A percentile compares a stretch with the other conserved stretches of the same genome.
phyloP scores from a whole-genome alignment of 2,329 filamentous ascomycete species.

The Cercospora brassicicola region DNA sequence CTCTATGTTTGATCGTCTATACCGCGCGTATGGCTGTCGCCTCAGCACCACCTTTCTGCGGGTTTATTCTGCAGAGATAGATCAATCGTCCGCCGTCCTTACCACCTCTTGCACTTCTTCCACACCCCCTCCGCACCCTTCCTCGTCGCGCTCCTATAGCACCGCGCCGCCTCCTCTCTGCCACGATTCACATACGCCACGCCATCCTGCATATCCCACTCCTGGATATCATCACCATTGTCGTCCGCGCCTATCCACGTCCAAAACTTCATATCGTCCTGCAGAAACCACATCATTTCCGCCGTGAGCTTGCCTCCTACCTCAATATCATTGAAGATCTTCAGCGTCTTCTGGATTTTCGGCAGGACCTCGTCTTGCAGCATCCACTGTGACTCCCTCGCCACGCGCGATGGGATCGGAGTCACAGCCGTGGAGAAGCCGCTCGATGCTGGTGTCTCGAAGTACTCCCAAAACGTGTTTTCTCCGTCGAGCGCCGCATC shows the following conservation, averaged over 20 bases:
- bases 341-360: neutral
- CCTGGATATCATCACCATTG: neutral
- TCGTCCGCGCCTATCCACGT: neutral
- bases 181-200: neutral
- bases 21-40: too few relatives aligned
- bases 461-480: neutral
- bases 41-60: too few relatives aligned
- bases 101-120: neutral
- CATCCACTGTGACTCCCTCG: neutral
- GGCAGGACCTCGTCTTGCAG: constrained; percentile 3
- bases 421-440: neutral
- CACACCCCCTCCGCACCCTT: neutral
- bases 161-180: constrained; percentile 5
- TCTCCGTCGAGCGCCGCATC: neutral
- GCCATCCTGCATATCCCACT: neutral
- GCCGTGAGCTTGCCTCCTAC: neutral
- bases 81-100: neutral
- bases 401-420: neutral
- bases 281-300: constrained; percentile 3
- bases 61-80: neutral
- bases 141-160: constrained; percentile 2
- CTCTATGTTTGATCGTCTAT: neutral
- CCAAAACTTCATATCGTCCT: neutral
- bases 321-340: neutral
- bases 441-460: neutral